Evolutionary conservation across 805 yeast species (phyloP), one percentile per base, ranked within the genome.

Genomic region (Suhomyces kilbournensis): DNA sequence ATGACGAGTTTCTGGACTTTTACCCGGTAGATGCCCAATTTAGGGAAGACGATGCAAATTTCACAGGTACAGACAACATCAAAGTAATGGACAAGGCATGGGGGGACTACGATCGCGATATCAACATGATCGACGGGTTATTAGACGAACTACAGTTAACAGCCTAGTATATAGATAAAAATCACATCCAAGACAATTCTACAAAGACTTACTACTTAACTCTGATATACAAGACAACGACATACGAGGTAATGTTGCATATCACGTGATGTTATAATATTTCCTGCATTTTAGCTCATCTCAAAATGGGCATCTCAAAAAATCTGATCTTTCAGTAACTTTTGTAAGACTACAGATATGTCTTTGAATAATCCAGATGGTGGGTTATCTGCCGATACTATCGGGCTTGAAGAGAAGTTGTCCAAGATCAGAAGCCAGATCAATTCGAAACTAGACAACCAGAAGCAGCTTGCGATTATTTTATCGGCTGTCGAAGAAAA

Each of bases 401-500:
- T 83, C 57, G 86, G 80, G 59, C 70, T 88, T 67, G 88, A 85
- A 49, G 82, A 78, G 10, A 86, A 80, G 64, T 70, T 90, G 43
- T 77, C 81, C 53, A 83, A 82, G 64, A 83, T 92, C 58, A 81
- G 97, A 66, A 60, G 75, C 4, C 97, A 91, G 63, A 71, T 80
- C 60, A 78, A 71, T 56, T 90, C 96, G n/a, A 90, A 90, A 66
- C 73, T 92, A 48, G 90, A 86, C 22, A 89, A 91, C 68, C 97
- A 91, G 71, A 88, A 86, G 63, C 90, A 87, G 64, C 76, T 89
- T 56, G 96, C 97, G 7, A 71, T 90, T 25, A 85, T 93, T 52
- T 77, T 94, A 47, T 80, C 86, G 20, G 96, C 97, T 3, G 92
- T 94, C 47, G 99, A 94, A 66, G 97, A 90, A 60, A 89, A 89